A percentile compares a stretch with the other conserved stretches of the same genome.
Conservation (phyloP, 352 stramenopile genomes). For the Phytophthora fragariae region DNA sequence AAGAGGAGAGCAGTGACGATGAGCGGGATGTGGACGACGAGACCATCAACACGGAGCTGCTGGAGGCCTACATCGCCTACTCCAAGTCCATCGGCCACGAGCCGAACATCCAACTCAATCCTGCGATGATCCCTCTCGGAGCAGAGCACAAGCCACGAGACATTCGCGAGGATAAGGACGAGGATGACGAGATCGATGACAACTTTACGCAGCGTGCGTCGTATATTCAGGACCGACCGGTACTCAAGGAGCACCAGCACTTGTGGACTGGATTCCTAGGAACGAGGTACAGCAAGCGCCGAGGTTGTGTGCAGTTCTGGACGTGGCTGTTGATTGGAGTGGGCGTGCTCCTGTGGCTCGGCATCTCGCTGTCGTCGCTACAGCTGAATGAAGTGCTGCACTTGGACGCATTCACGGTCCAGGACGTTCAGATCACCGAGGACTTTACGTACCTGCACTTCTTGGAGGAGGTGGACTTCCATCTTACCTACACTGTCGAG, state of each 20-base stretch:
- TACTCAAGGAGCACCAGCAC: conserved; percentile 46
- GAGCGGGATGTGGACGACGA: conserved; percentile 75
- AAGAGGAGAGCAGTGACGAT: conserved; percentile 47
- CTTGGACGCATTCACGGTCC: conserved; percentile 62
- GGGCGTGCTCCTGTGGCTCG: conserved; percentile 38
- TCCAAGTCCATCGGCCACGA: conserved; percentile 90
- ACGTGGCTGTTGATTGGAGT: conserved; percentile 49
- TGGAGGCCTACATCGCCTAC: conserved; percentile 96
- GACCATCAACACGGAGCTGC: conserved; percentile 92
- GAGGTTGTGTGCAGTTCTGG: conserved; percentile 47
- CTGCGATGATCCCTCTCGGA: conserved; percentile 50
- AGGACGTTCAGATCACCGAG: conserved; percentile 56
- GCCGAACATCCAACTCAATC: conserved; percentile 86
- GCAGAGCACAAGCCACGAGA: conserved; percentile 34
- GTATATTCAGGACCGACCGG: conserved; percentile 48
- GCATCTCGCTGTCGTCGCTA: conserved; percentile 43
- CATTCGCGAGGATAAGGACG: conserved; percentile 65
- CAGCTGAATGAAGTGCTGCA: conserved; percentile 72
- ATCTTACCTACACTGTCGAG: conserved; percentile 63
- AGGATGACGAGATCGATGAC: conserved; percentile 29
- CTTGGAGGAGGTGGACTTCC: conserved; percentile 69
- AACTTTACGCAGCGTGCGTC: conserved; percentile 31
- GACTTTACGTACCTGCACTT: conserved; percentile 71
- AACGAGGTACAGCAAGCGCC: conserved; percentile 50
- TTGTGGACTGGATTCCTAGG: conserved; percentile 59